Base-by-base conservation (phyloP, 139 green algal species). In the Micractinium sp. region DNA sequence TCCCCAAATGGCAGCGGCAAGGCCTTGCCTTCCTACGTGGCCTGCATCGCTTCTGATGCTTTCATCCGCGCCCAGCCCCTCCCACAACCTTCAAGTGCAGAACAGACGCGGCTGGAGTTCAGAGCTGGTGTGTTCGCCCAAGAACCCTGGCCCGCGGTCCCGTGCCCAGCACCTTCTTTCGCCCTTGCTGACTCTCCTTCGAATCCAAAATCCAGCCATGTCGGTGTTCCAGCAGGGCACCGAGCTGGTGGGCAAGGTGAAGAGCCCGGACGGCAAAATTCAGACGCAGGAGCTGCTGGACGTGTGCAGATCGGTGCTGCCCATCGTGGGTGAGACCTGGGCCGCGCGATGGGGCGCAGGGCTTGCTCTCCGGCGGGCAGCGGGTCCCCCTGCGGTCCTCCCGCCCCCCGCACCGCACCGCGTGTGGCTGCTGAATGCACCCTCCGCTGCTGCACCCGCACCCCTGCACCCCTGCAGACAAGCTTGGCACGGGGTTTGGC, bases 401-500 rank as follows among this genome's bases (percentile, higher is more conserved):
- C 82, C 82, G 61, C 61, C 22, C 29, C 18, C 69, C 35, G 22
- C 33, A 15, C 25, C 38, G 67, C 81, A 61, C 19, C 39, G 18
- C 61, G 60, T 29, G 23, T 74, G 4, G 15, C 33, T 27, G n/a
- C n/a, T 76, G 35, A 47, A 22, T 29, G 3, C 38, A 7, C 19
- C 74, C 12, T 3, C 0, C 22, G 31, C 16, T 29, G n/a, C 2
- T 88, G 31, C 63, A 2, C 56, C 47, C 33, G 31, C 29, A 1
- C 3, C 38, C 36, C 53, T 14, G 25, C 31, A 16, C 5, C 25
- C 18, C n/a, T 89, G 89, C 93, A 97, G 95, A 95, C 0, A 96
- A 97, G 78, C 91, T 97, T 41, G 95, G 95, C 38, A 92, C 94
- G 0, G 93, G 90, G 0, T 97, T 97, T 41, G 61, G 60, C 0